Conservation (phyloP, 805 yeast species). For the Myxozyma monticola region DNA sequence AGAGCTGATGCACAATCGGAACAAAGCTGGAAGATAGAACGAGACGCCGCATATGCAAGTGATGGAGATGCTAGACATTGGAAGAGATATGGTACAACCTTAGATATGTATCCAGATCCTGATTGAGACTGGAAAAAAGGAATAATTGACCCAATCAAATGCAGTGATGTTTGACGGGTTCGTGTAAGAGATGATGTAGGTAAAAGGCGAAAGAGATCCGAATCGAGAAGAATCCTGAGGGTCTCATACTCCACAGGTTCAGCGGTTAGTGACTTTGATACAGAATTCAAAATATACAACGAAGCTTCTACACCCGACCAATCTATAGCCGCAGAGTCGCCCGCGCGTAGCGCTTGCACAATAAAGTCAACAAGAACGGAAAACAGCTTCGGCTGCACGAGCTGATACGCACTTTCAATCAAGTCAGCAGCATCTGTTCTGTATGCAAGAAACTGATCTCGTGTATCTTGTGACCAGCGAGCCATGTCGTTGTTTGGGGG, state of each 20-base stretch:
- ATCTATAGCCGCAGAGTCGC: slow-evolving; percentile 20
- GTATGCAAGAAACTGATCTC: slow-evolving; percentile 63
- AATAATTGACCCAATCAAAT: slow-evolving; percentile 51
- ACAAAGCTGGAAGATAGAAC: slow-evolving; percentile 54
- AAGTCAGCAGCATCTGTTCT: slow-evolving; percentile 77
- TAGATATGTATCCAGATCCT: slow-evolving; percentile 50
- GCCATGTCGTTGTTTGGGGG: slow-evolving; percentile 12
- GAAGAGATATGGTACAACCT: slow-evolving; percentile 59
- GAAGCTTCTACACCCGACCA: slow-evolving; percentile 59
- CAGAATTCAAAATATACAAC: slow-evolving; percentile 55
- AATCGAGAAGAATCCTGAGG: slow-evolving; percentile 34
- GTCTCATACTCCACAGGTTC: slow-evolving; percentile 36
- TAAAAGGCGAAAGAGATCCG: slow-evolving; percentile 37
- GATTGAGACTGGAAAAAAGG: slow-evolving; percentile 50
- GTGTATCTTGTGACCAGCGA: slow-evolving; percentile 40
- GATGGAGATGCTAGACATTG: slow-evolving; percentile 38
- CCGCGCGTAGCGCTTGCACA: slow-evolving; percentile 14
- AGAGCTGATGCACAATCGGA: slow-evolving; percentile 29
- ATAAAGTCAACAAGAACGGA: slow-evolving; percentile 46
- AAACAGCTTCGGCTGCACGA: slow-evolving; percentile 57
- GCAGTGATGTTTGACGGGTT: slow-evolving; percentile 53
- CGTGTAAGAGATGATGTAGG: slow-evolving; percentile 31
- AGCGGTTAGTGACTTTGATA: slow-evolving; percentile 53
- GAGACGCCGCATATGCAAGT: slow-evolving; percentile 47
- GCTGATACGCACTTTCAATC: slow-evolving; percentile 66